Base-by-base conservation (phyloP, 1,284 basidiomycete genomes). In the Puccinia polysora region DNA sequence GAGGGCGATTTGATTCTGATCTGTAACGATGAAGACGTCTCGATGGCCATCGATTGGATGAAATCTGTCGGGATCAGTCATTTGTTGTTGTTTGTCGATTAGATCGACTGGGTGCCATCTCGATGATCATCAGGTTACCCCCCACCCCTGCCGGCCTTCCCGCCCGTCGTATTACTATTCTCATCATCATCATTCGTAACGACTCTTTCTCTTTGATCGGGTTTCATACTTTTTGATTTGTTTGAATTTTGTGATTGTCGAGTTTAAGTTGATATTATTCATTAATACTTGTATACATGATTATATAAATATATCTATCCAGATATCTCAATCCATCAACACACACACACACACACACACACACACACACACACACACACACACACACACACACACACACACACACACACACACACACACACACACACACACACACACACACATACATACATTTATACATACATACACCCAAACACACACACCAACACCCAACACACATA, bases 1-100 rank as follows among this genome's bases (percentile, higher is more conserved):
- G 90, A 93, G 76, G 90, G 89, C n/a, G 91, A 93, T 79, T 83
- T 89, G 83, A 86, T 94, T 59, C 87, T 86, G 45, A 84, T 93
- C 74, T 88, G 87, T 34, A 90, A 89, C 62, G 91, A 89, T 59
- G 91, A 93, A 78, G 91, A 93, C 79, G 88, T 92, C 23, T 88
- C 89, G 75, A 90, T 92, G 86, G 90, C 91, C 56, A 91, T 92
- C 75, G 90, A 91, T 50, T 74, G 73, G 60, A 75, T 74, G 12
- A 73, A 59, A 28, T 45, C 38, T 1, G 53, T 60, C 23, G 67
- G 56, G 14, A 56, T 38, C 18, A 43, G 43, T 60, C 45, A 49
- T 50, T 47, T 69, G 30, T 25, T 45, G 4, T 59, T 69, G n/a
- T 59, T 59, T 30, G 67, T 69, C 12, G 67, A 69, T 60, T 69